A percentile compares a stretch with the other conserved stretches of the same genome.
Conservation (phyloP, 768 basidiomycete species). For the Pleurotus ostreatus region DNA sequence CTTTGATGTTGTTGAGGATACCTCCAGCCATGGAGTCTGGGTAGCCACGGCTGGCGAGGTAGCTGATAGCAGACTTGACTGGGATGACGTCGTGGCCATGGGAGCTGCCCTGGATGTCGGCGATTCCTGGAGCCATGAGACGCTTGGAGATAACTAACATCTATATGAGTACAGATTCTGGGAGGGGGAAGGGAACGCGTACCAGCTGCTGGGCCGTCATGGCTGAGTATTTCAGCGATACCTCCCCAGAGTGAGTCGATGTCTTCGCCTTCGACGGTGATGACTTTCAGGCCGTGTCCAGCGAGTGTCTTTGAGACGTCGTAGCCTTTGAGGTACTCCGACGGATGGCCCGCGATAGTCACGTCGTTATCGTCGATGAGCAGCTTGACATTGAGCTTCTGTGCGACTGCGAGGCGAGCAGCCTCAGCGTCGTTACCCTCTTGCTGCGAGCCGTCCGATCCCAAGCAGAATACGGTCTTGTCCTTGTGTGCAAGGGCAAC, state of each 20-base stretch:
- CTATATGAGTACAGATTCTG: neutral
- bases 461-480: slow-evolving; percentile 77
- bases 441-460: slow-evolving; percentile 89
- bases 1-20: slow-evolving; percentile 65
- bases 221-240: slow-evolving; percentile 46
- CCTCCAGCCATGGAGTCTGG: slow-evolving; percentile 34
- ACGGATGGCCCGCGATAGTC: slow-evolving; percentile 89
- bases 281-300: slow-evolving; percentile 80
- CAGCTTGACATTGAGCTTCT: slow-evolving; percentile 79
- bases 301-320: slow-evolving; percentile 65
- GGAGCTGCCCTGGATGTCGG: slow-evolving; percentile 71
- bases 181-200: slow-evolving; percentile 13
- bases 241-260: slow-evolving; percentile 74
- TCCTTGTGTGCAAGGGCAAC: slow-evolving; percentile 75
- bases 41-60: slow-evolving; percentile 65
- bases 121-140: slow-evolving; percentile 63
- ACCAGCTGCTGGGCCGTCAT: slow-evolving; percentile 81
- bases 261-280: slow-evolving; percentile 74
- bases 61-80: slow-evolving; percentile 73
- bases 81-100: slow-evolving; percentile 88
- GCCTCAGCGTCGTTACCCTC: slow-evolving; percentile 92
- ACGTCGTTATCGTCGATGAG: slow-evolving; percentile 90
- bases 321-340: slow-evolving; percentile 80
- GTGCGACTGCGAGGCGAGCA: slow-evolving; percentile 81
- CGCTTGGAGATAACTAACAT: slow-evolving; percentile 64